Conservation (phyloP, 2,329 filamentous ascomycete genomes). For the Microsporum canis region DNA sequence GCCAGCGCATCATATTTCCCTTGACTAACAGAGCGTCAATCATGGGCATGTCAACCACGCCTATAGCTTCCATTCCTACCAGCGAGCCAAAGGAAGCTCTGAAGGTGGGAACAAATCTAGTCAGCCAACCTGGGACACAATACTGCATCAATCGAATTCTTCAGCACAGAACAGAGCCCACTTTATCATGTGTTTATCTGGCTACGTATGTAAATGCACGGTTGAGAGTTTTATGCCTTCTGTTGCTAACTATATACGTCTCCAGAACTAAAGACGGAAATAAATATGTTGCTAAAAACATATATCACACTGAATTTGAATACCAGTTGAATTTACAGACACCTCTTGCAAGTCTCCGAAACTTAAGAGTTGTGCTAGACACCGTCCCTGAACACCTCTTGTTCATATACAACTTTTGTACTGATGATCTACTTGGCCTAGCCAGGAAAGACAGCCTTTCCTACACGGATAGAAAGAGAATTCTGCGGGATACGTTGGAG, state of each 20-base stretch:
- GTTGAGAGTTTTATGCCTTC: neutral
- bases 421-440: constrained; percentile 1
- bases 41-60: neutral
- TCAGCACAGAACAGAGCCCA: constrained; percentile 6
- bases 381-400: constrained; percentile 8
- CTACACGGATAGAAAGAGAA: neutral
- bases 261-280: neutral
- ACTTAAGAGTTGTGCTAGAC: constrained; percentile 10
- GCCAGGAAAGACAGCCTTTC: neutral
- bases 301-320: constrained; percentile 12
- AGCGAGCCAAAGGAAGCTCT: neutral
- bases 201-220: neutral
- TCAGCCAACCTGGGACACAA: neutral
- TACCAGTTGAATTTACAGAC: constrained; percentile 10
- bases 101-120: neutral
- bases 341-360: constrained; percentile 3
- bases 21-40: neutral
- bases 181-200: constrained; percentile 8
- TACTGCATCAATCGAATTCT: constrained; percentile 6
- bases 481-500: constrained; percentile 1
- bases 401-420: constrained; percentile 10
- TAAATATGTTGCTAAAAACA: neutral
- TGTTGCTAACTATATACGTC: neutral
- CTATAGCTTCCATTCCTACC: neutral
- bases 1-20: neutral